Conservation (phyloP, 495 filamentous ascomycete species). For the Bombardia bombarda region DNA sequence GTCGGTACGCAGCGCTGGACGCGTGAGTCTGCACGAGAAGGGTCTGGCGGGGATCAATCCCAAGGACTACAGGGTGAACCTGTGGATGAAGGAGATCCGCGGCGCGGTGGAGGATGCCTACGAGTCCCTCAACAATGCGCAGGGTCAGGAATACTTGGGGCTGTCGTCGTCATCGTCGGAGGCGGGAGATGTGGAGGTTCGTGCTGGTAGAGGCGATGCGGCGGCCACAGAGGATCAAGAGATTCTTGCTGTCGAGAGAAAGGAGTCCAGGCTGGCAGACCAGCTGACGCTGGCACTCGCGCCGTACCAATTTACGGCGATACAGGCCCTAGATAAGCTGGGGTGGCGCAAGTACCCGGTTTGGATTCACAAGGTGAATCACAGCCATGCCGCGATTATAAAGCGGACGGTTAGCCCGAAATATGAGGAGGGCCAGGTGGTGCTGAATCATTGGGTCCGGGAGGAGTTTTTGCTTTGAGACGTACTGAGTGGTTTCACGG, state of each 20-base stretch:
- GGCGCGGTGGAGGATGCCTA: slow-evolving; percentile 65
- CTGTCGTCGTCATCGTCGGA: neutral
- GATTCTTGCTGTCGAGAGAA: slow-evolving; percentile 29
- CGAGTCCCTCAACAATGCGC: slow-evolving; percentile 57
- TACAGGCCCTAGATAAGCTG: slow-evolving; percentile 64
- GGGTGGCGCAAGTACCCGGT: slow-evolving; percentile 78
- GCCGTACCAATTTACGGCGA: slow-evolving; percentile 72
- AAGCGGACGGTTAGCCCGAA: slow-evolving; percentile 53
- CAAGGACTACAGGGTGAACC: slow-evolving; percentile 63
- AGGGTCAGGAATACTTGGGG: slow-evolving; percentile 52
- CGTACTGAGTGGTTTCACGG: neutral
- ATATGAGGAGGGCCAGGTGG: slow-evolving; percentile 69
- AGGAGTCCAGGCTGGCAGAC: slow-evolving; percentile 23
- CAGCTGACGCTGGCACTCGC: slow-evolving; percentile 68
- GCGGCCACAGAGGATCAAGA: neutral
- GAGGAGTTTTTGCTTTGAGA: slow-evolving; percentile 50
- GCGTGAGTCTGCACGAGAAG: slow-evolving; percentile 68
- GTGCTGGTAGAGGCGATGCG: neutral
- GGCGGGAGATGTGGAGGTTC: neutral
- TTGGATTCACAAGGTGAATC: slow-evolving; percentile 70
- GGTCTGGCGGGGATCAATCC: slow-evolving; percentile 57
- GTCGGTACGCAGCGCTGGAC: slow-evolving; percentile 57
- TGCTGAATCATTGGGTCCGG: slow-evolving; percentile 74
- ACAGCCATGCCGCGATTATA: slow-evolving; percentile 88
- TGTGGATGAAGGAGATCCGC: slow-evolving; percentile 65